Evolutionary conservation across 495 filamentous ascomycete species (phyloP).

Genomic region (Neurospora hispaniola): DNA sequence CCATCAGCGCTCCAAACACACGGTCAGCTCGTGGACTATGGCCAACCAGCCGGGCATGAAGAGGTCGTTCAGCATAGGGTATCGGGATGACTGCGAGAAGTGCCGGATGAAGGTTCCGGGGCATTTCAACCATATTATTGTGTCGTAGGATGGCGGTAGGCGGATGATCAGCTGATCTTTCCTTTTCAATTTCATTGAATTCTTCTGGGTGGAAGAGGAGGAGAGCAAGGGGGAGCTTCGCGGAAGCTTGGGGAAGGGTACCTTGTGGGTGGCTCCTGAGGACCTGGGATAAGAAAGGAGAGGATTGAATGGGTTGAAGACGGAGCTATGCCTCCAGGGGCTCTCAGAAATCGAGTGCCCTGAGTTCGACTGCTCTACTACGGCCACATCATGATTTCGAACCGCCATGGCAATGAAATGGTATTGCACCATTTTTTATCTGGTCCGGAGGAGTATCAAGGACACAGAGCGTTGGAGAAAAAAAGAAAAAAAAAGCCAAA

Average conservation of each 20-base stretch:
- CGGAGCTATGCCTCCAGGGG: background rate
- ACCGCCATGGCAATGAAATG: background rate
- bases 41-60: conserved; percentile 46
- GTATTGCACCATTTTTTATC: background rate
- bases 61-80: conserved; percentile 70
- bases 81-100: conserved; percentile 77
- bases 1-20: conserved; percentile 37
- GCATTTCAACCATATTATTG: conserved; percentile 77
- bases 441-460: background rate
- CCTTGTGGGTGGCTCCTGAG: background rate
- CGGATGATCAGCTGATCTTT: background rate
- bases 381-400: background rate
- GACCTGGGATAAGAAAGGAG: background rate
- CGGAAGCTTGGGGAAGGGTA: background rate
- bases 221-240: background rate
- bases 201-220: background rate
- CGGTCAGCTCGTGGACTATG: conserved; percentile 35
- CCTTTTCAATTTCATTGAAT: background rate
- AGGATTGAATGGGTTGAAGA: background rate
- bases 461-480: background rate
- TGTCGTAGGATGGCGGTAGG: conserved; percentile 30
- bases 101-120: conserved; percentile 70
- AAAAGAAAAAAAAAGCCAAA: background rate
- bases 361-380: background rate
- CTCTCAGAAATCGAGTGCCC: background rate